Evolutionary conservation across 2,329 filamentous ascomycete species (phyloP), one percentile per base, ranked within the genome.

Genomic region (Zelopaecilomyces penicillatus): DNA sequence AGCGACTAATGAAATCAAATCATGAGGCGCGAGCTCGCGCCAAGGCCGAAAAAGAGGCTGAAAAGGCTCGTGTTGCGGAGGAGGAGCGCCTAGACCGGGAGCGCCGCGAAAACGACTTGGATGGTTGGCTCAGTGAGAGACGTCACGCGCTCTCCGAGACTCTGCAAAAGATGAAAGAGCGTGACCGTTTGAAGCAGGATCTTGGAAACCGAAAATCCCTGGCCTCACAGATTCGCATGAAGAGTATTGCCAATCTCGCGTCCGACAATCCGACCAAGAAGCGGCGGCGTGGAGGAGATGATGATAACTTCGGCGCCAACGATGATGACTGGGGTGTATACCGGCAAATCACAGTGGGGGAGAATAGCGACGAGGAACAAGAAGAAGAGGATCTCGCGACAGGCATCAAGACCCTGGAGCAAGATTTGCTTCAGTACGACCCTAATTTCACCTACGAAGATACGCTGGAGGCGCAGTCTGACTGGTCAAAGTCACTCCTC

Each of bases 261-360:
- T 90, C 91, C 0, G 93, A 98, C 63, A 82, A 80, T 5, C 89
- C 91, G 1, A 71, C 75, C 52, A 89, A 90, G 63, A 94, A 95
- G 65, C 80, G 91, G 45, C 75, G 88, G 10, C 82, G 90, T 12
- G 89, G 88, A 6, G 87, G 84, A 4, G 91, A 97, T 60, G 93
- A 98, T 57, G 93, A 98, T 61, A 89, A 87, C 48, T 98, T 98
- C 60, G 93, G 93, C 45, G 90, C 90, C 41, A 91, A 98, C 63
- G 93, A 98, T 59, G 90, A 94, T 46, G 93, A 98, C 64, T 98
- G 93, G 93, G 88, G 88, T 46, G 88, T 98, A 10, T 98, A 98
- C 65, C 83, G 93, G 43, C 87, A 87, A 35, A 94, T 97, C 46
- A 87, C 88, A 2, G 88, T 86, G 1, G 89, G 88, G 41, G 84